Conservation (phyloP, 345 rosid genomes). For the Odontarrhena argentea region DNA sequence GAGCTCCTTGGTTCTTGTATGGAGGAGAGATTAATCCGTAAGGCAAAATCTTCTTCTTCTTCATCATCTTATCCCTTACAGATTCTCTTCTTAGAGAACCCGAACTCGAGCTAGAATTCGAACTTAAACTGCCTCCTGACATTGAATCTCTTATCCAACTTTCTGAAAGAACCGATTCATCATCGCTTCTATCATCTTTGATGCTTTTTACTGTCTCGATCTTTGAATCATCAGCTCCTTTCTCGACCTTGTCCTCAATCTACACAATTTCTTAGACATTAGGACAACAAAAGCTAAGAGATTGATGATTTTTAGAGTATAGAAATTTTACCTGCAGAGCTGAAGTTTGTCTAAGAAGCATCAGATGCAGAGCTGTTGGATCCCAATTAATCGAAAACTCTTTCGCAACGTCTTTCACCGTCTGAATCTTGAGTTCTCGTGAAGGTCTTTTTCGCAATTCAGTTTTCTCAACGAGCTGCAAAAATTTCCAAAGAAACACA, state of each 20-base stretch:
- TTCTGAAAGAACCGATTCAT: constrained; percentile 42
- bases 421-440: constrained; percentile 61
- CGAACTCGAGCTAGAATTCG: constrained; percentile 44
- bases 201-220: constrained; percentile 21
- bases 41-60: constrained; percentile 39
- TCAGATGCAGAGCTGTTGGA: constrained; percentile 57
- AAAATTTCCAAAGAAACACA: constrained; percentile 6
- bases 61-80: constrained; percentile 24
- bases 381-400: constrained; percentile 72
- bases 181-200: constrained; percentile 44
- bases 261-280: constrained; percentile 19
- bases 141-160: constrained; percentile 35
- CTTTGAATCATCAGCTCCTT: constrained; percentile 17
- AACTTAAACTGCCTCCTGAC: constrained; percentile 48
- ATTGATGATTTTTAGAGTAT: constrained; percentile 21
- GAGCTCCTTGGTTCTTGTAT: constrained; percentile 39
- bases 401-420: constrained; percentile 55
- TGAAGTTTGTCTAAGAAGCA: constrained; percentile 47
- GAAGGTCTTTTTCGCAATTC: constrained; percentile 39
- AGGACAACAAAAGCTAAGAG: constrained; percentile 31
- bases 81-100: constrained; percentile 42
- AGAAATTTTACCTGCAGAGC: constrained; percentile 27
- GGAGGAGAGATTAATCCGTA: constrained; percentile 59
- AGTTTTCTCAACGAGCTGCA: constrained; percentile 59
- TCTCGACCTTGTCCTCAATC: constrained; percentile 40